phyloP scores from a whole-genome alignment of 2,329 filamentous ascomycete genomes.

The Colletotrichum sp. region DNA sequence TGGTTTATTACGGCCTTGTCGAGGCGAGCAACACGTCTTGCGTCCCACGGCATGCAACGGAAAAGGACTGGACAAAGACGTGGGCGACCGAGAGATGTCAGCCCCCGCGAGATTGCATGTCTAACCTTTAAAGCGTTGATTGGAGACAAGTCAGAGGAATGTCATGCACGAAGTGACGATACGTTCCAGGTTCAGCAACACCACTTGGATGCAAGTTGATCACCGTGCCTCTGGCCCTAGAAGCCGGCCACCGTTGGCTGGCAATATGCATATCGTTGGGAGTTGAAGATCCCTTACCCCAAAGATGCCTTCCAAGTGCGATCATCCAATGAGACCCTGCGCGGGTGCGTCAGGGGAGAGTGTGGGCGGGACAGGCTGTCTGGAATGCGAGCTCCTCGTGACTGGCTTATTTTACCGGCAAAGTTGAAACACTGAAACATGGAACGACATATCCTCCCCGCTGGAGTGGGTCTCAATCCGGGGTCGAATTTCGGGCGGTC shows the following conservation, averaged over 20 bases:
- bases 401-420: conserved; percentile 7
- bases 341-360: not conserved
- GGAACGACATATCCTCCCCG: conserved; percentile 9
- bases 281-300: not conserved
- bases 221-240: not conserved
- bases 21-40: not conserved
- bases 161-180: not conserved
- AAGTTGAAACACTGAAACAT: conserved; percentile 23
- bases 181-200: not conserved
- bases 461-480: conserved; percentile 11
- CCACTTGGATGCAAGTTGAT: not conserved
- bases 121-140: not conserved
- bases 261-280: not conserved
- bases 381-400: not conserved
- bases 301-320: not conserved
- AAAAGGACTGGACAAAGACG: not conserved
- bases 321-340: not conserved
- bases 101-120: not conserved
- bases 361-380: not conserved
- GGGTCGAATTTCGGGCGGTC: conserved; percentile 13
- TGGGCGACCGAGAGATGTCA: not conserved
- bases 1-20: not conserved
- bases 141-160: not conserved
- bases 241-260: not conserved
- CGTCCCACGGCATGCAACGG: not conserved